Percentiles rank a stretch among this genome's conserved stretches.
Evolutionary conservation across 2,329 filamentous ascomycete species (phyloP).

Genomic region (Chalaropsis ovoidea): DNA sequence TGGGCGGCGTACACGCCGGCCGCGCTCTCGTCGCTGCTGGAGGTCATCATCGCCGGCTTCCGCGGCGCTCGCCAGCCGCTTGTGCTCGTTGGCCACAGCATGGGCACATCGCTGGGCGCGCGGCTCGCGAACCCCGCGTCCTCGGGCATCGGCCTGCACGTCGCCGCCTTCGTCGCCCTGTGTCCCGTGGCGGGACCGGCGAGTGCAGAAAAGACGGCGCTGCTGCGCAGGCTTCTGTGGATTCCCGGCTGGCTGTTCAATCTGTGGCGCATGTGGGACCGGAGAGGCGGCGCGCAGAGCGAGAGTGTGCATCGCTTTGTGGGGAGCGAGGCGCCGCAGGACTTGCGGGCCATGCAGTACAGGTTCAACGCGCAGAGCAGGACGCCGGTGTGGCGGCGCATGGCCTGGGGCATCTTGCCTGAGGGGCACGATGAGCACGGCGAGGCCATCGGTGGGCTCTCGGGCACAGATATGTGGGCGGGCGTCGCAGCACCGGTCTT

Average conservation of each 20-base stretch:
- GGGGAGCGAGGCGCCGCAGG: constrained; percentile 53
- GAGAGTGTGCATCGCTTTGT: constrained; percentile 70
- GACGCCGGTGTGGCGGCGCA: constrained; percentile 71
- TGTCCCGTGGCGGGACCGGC: constrained; percentile 64
- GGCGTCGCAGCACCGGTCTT: constrained; percentile 64
- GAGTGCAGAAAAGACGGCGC: constrained; percentile 36
- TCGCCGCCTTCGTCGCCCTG: constrained; percentile 56
- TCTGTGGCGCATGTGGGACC: constrained; percentile 66
- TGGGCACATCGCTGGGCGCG: constrained; percentile 73
- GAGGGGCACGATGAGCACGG: constrained; percentile 46
- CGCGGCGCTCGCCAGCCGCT: constrained; percentile 58
- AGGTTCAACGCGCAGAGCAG: constrained; percentile 73
- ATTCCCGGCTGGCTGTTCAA: constrained; percentile 66
- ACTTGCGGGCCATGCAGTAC: constrained; percentile 57
- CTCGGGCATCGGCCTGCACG: constrained; percentile 33
- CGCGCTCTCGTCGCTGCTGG: constrained; percentile 64
- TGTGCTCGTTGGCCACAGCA: constrained; percentile 76
- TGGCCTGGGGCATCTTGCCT: constrained; percentile 58
- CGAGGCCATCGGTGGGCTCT: constrained; percentile 51
- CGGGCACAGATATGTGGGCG: constrained; percentile 61
- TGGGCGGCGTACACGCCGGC: constrained; percentile 75
- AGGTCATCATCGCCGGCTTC: constrained; percentile 62
- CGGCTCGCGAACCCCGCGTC: constrained; percentile 46
- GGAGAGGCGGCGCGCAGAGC: constrained; percentile 66
- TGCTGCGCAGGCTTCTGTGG: constrained; percentile 50